phyloP scores from a whole-genome alignment of 139 green algal species.

The Limnomonas spitsbergensis region DNA sequence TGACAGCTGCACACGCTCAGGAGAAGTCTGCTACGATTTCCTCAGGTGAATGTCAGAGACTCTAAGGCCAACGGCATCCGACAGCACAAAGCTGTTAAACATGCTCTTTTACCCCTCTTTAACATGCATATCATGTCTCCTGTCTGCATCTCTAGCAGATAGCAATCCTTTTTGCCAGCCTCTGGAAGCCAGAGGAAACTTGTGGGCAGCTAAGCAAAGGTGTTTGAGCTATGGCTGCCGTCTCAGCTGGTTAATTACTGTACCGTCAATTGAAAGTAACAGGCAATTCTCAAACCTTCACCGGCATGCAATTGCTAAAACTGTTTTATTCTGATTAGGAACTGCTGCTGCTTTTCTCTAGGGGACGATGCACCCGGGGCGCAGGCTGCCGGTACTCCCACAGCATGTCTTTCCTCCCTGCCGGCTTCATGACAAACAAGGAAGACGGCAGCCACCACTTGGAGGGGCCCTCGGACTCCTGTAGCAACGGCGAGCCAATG shows the following conservation, averaged over 20 bases:
- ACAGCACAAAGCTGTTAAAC: too few species aligned
- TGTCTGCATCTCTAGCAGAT: neutral
- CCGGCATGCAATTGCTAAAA: too few species aligned
- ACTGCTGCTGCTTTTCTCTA: conserved; percentile 24
- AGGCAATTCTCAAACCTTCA: neutral
- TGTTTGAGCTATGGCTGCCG: neutral
- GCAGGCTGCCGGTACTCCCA: conserved; percentile 77
- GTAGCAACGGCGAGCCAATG: neutral
- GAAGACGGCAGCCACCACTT: neutral
- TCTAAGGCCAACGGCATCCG: neutral
- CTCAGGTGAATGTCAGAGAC: too few species aligned
- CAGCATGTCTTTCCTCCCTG: conserved; percentile 55
- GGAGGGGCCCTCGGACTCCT: neutral
- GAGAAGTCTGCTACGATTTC: conserved; percentile 62
- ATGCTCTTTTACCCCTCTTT: neutral
- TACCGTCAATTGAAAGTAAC: neutral
- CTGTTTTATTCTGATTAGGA: too few species aligned
- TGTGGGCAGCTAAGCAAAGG: neutral
- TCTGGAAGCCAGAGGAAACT: neutral
- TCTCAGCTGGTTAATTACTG: neutral
- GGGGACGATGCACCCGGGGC: conserved; percentile 69
- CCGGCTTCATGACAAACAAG: neutral
- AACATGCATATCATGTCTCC: neutral
- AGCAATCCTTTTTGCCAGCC: too few species aligned
- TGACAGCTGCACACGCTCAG: conserved; percentile 17